Base-by-base conservation (phyloP, 768 basidiomycete species). In the Vararia minispora region DNA sequence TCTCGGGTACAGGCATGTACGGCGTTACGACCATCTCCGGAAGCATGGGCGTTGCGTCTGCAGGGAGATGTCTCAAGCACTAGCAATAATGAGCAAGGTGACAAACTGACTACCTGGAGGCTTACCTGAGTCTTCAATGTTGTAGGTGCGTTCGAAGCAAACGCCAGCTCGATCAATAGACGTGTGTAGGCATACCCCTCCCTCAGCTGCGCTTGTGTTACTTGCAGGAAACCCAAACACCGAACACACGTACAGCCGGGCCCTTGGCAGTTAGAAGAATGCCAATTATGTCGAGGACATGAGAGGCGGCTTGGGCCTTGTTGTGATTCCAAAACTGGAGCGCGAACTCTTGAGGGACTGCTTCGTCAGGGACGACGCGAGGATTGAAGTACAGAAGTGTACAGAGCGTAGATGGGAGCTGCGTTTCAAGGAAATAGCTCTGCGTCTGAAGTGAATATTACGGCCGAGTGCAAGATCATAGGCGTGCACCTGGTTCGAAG, bases 301-400 rank as follows among this genome's bases (percentile, higher is more conserved):
- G 60, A 0, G 72, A 68, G 1, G 79, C 76, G 52, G 95, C 97
- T 17, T 71, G 60, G n/a, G 71, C 60, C 58, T 98, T 99, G 56
- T 90, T 85, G 28, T 78, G 71, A 47, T 92, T 88, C 95, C 95
- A 99, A 58, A 90, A 90, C 55, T 99, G 95, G 31, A 97, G 62
- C 1, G 91, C 82, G 58, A 97, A 98, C 45, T 87, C 82, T 55
- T 95, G 87, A 1, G 80, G 84, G n/a, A 72, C 69, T 5, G 64
- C 51, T 38, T 74, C 70, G 39, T 71, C 68, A 18, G 72, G 56
- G 23, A 72, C 71, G 1, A 85, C 57, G 32, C 65, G 69, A 21
- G 74, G 68, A 22, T 81, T 84, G 57, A 79, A 90, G 32, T 75
- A 76, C 30, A 83, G 68, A 17, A 81, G 69, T 20, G 71, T 76